Evolutionary conservation across 106 monocot species (phyloP).

Genomic region (Apostasia ramifera): DNA sequence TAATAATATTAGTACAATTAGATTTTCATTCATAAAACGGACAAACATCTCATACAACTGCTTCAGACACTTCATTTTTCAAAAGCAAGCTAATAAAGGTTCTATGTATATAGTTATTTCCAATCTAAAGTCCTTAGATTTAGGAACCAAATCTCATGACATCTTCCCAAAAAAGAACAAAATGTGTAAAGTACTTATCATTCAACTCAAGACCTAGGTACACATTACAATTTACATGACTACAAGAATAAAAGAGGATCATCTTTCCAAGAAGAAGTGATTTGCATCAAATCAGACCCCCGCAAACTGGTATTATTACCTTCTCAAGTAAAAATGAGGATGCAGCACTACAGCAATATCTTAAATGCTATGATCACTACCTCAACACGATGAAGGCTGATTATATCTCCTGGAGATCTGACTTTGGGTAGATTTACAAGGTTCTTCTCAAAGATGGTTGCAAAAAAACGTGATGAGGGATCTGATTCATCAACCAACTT

Average conservation of each 20-base stretch:
- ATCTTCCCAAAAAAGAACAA: neutral
- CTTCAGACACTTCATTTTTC: too few relatives aligned
- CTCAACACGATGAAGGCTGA: conserved; percentile 49
- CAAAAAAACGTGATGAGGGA: conserved; percentile 28
- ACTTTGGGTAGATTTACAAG: conserved; percentile 26
- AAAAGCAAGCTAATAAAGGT: too few relatives aligned
- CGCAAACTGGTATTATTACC: too few relatives aligned
- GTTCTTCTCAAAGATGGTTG: conserved; percentile 34
- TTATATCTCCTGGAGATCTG: conserved; percentile 41
- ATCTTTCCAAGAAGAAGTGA: too few relatives aligned
- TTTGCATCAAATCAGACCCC: too few relatives aligned
- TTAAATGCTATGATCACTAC: conserved; percentile 9
- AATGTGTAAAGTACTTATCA: neutral
- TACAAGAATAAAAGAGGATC: neutral
- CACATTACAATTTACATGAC: neutral
- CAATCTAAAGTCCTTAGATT: too few relatives aligned
- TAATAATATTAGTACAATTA: too few relatives aligned
- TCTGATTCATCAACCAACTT: conserved; percentile 51
- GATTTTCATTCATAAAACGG: too few relatives aligned
- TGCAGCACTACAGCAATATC: neutral
- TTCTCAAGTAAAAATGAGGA: neutral
- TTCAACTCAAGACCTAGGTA: neutral
- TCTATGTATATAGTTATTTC: too few relatives aligned
- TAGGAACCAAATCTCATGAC: too few relatives aligned
- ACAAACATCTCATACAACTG: too few relatives aligned